Percentiles rank a stretch among this genome's conserved stretches.
These are phyloP conservation scores for Phytophthora europaea DNA, from an alignment of 352 stramenopile genomes.

Conservation along the genomic window DNA sequence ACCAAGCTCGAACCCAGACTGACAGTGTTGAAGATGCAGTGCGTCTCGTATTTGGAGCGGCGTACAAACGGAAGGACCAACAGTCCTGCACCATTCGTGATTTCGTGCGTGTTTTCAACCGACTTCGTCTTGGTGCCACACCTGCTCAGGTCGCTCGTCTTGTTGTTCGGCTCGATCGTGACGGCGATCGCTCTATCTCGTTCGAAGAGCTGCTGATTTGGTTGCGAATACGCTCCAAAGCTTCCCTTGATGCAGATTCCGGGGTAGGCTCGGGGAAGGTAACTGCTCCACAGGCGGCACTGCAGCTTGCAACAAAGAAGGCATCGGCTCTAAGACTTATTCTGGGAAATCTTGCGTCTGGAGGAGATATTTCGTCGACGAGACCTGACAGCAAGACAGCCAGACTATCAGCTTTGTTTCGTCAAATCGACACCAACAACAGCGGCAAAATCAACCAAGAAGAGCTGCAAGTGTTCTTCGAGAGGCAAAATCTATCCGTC, in stretches of 20 bases:
- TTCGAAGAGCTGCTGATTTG: conserved; percentile 79
- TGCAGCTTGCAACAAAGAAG: conserved; percentile 27
- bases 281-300: background rate
- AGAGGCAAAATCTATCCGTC: conserved; percentile 25
- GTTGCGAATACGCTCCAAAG: conserved; percentile 51
- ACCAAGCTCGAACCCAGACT: conserved; percentile 39
- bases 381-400: conserved; percentile 11
- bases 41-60: conserved; percentile 57
- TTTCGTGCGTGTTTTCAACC: conserved; percentile 53
- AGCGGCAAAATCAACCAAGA: conserved; percentile 66
- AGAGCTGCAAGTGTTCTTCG: conserved; percentile 63
- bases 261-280: background rate
- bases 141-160: conserved; percentile 62
- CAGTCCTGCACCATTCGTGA: conserved; percentile 36
- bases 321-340: conserved; percentile 28
- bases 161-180: conserved; percentile 60
- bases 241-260: background rate
- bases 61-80: conserved; percentile 44
- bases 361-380: background rate
- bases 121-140: conserved; percentile 55
- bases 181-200: conserved; percentile 66
- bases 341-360: conserved; percentile 28
- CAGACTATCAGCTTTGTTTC: conserved; percentile 51
- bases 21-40: conserved; percentile 65
- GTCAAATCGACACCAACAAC: conserved; percentile 54